Base-by-base conservation (phyloP, 2,329 filamentous ascomycete genomes). In the Rhynchosporium secalis region DNA sequence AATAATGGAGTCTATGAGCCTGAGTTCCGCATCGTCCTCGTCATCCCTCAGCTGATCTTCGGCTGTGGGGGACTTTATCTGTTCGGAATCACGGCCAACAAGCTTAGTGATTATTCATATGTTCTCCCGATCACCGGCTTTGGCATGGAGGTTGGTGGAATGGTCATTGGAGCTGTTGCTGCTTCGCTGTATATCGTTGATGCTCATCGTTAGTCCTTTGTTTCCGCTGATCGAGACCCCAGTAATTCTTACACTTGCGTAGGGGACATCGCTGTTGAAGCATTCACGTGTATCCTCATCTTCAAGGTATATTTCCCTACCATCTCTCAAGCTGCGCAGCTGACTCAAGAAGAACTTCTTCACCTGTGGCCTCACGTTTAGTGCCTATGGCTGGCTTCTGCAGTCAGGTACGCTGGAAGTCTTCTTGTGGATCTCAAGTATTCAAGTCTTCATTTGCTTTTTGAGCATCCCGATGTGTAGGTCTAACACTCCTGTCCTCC, bases 91-190 rank as follows among this genome's bases (percentile, higher is more conserved):
- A 91, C 90, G 0, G 82, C 87, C 0, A 80, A 83, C 31, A 80
- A 90, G 58, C 81, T 86, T 78, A 51, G 78, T 56, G 78, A 81
- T 64, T 95, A 89, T 72, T 82, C 86, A 38, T 96, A 89, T 83
- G 79, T 87, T 26, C 48, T 67, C 62, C 89, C 91, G 0, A 85
- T 94, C 58, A 82, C 92, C 51, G 96, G 95, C 75, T 95, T 96
- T 69, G 90, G 83, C 0, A 83, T 95, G 60, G 92, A 95, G 73
- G 90, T 96, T 8, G 87, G 89, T 64, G 92, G 91, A 2, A 96
- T 96, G 91, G 92, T 97, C 0, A 87, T 96, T 72, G 93, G 93
- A 0, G 91, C 93, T 1, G 92, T 96, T 2, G 88, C 91, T 4
- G 88, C 91, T 1, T 90, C 87, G 65, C 78, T 96, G 29, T 98